Percentiles rank a stretch among this genome's conserved stretches.
phyloP scores from a whole-genome alignment of 495 filamentous ascomycete genomes.

The Podospora sp. region DNA sequence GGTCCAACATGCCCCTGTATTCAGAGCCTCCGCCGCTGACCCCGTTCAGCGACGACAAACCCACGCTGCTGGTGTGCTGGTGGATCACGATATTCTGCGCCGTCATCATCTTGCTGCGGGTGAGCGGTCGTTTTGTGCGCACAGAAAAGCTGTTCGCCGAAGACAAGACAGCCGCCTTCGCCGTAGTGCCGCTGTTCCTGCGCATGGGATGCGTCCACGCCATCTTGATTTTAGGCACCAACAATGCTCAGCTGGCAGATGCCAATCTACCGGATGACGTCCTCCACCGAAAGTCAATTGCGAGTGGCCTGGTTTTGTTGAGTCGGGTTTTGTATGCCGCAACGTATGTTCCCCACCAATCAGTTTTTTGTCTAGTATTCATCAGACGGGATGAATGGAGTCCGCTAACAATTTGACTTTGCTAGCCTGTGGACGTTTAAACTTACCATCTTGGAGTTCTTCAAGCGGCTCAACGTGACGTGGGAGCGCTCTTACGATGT shows the following conservation, averaged over 20 bases:
- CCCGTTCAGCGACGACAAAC: conserved; percentile 61
- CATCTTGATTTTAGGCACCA: conserved; percentile 82
- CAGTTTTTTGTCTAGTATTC: conserved; percentile 3
- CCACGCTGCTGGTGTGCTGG: conserved; percentile 88
- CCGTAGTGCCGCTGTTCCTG: conserved; percentile 74
- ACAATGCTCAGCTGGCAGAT: conserved; percentile 63
- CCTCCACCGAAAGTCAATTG: conserved; percentile 56
- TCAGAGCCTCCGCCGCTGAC: conserved; percentile 61
- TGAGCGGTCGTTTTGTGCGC: conserved; percentile 77
- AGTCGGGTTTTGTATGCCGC: conserved; percentile 69
- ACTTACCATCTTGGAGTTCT: conserved; percentile 85
- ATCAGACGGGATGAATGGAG: not conserved
- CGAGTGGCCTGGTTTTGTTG: conserved; percentile 66
- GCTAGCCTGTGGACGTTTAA: conserved; percentile 89
- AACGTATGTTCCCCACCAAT: conserved; percentile 56
- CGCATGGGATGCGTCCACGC: conserved; percentile 88
- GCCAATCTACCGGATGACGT: conserved; percentile 47
- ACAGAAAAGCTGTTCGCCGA: conserved; percentile 81
- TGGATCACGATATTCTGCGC: conserved; percentile 87
- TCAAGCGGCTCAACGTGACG: conserved; percentile 72
- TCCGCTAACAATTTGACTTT: conserved; percentile 4
- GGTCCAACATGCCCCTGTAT: conserved; percentile 55
- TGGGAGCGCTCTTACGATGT: conserved; percentile 73
- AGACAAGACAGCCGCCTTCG: conserved; percentile 81
- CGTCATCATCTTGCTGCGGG: conserved; percentile 74